Evolutionary conservation across 1,139 yeast genomes (phyloP).

Genomic region (Tardiomyces blankii): DNA sequence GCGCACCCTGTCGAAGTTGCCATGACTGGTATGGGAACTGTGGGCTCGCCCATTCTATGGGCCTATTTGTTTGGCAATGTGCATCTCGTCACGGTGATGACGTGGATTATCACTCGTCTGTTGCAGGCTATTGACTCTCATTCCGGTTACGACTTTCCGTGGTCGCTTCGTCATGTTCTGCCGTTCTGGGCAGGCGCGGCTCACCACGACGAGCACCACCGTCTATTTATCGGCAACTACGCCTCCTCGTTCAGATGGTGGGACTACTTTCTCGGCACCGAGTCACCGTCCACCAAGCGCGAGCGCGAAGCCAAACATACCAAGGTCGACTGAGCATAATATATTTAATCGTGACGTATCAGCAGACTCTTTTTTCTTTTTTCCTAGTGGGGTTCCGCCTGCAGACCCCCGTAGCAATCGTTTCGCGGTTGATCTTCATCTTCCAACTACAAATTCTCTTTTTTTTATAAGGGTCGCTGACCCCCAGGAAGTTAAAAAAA

Average conservation of each 20-base stretch:
- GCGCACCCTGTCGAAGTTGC: slow-evolving; percentile 93
- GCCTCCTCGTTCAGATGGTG: slow-evolving; percentile 93
- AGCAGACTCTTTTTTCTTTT: too few species aligned
- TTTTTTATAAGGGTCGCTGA: too few species aligned
- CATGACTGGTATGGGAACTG: slow-evolving; percentile 86
- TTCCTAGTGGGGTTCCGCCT: too few species aligned
- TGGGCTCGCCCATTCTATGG: slow-evolving; percentile 77
- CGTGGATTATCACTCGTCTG: slow-evolving; percentile 78
- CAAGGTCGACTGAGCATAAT: slow-evolving; percentile 7
- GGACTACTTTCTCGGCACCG: slow-evolving; percentile 77
- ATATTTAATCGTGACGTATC: too few species aligned
- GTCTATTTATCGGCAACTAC: slow-evolving; percentile 82
- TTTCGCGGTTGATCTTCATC: slow-evolving; percentile 16
- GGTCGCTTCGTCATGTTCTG: slow-evolving; percentile 82
- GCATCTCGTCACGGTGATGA: slow-evolving; percentile 72
- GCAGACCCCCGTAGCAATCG: too few species aligned
- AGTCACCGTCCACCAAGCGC: slow-evolving; percentile 31
- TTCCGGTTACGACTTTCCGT: slow-evolving; percentile 95
- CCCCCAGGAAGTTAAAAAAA: too few species aligned
- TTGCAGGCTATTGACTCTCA: slow-evolving; percentile 95
- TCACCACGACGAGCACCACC: slow-evolving; percentile 95
- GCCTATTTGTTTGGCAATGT: slow-evolving; percentile 49
- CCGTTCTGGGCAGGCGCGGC: slow-evolving; percentile 99
- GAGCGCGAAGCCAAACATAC: slow-evolving; percentile 20
- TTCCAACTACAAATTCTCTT: too few species aligned